phyloP scores from a whole-genome alignment of 2,329 filamentous ascomycete genomes.

The Diaporthe batatas region DNA sequence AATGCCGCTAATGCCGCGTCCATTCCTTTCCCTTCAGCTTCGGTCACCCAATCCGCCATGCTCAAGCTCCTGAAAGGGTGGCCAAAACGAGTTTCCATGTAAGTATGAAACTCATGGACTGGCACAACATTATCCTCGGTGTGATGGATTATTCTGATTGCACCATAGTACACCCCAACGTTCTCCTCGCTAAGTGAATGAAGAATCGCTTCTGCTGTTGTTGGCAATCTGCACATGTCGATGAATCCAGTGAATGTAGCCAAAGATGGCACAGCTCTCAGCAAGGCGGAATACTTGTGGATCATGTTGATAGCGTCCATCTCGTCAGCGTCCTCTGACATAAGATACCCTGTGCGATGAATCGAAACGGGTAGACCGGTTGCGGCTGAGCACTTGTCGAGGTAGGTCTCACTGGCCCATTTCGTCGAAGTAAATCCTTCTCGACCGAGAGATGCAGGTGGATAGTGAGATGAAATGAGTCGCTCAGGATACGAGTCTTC shows the following conservation, averaged over 20 bases:
- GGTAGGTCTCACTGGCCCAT: conserved; percentile 28
- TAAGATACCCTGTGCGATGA: conserved; percentile 24
- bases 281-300: conserved; percentile 3
- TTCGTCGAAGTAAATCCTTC: conserved; percentile 32
- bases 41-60: background rate
- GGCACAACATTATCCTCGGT: conserved; percentile 2
- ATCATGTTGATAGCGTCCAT: conserved; percentile 35
- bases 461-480: conserved; percentile 16
- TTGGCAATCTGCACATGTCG: background rate
- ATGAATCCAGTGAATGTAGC: background rate
- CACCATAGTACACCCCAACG: background rate
- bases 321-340: conserved; percentile 8
- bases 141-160: background rate
- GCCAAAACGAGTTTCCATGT: background rate
- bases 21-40: background rate
- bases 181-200: background rate
- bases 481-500: background rate
- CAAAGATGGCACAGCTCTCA: conserved; percentile 12
- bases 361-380: conserved; percentile 7
- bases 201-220: conserved; percentile 1
- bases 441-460: conserved; percentile 15
- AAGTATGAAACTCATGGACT: background rate
- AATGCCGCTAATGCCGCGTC: background rate
- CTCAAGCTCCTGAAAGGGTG: background rate
- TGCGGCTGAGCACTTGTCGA: conserved; percentile 15